phyloP scores from a whole-genome alignment of 129 eudicot genomes.

The Escallonia rubra region DNA sequence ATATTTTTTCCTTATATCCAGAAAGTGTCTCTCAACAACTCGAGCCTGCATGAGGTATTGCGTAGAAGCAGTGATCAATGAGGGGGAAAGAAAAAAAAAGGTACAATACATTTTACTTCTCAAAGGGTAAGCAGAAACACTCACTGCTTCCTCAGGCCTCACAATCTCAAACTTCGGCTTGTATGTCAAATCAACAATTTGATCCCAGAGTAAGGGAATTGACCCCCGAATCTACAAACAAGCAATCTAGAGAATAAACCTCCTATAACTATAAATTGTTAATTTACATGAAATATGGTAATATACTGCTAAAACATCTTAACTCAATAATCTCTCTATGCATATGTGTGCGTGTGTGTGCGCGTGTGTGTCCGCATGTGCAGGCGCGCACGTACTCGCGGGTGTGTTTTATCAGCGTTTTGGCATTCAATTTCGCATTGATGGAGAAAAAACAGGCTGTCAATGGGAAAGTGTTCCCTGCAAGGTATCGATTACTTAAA shows the following conservation, averaged over 20 bases:
- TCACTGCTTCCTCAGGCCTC: slow-evolving; percentile 76
- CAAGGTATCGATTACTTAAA: no score
- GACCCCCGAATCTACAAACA: slow-evolving; percentile 84
- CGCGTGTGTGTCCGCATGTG: no score
- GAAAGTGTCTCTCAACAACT: slow-evolving; percentile 83
- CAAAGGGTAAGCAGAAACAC: slow-evolving; percentile 25
- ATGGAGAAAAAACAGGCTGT: no score
- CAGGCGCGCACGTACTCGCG: no score
- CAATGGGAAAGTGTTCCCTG: no score
- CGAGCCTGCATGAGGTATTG: slow-evolving; percentile 46
- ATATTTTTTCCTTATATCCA: slow-evolving; percentile 85
- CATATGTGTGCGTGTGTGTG: no score
- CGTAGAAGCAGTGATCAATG: slow-evolving; percentile 6
- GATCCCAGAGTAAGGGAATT: slow-evolving; percentile 92
- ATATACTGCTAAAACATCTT: neutral
- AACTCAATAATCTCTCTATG: neutral
- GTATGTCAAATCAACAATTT: slow-evolving; percentile 90
- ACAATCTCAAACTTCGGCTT: slow-evolving; percentile 87
- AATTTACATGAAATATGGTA: neutral
- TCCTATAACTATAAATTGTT: neutral
- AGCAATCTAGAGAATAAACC: neutral
- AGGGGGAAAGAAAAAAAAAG: neutral
- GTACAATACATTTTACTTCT: neutral
- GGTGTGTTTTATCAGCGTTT: no score
- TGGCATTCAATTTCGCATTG: no score